Evolutionary conservation across 83 land plant species (phyloP).

Genomic region (Thuja plicata): DNA sequence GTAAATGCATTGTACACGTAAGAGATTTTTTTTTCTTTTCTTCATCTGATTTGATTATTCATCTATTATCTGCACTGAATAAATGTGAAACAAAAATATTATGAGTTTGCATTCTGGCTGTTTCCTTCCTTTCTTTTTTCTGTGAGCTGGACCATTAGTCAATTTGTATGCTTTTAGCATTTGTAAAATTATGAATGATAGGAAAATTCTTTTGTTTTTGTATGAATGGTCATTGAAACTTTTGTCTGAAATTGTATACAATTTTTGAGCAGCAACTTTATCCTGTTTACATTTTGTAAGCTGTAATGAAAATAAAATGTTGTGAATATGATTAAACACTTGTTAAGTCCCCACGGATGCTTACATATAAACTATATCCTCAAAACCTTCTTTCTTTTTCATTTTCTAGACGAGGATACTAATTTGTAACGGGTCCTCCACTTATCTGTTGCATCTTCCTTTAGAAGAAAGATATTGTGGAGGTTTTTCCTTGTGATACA

Average conservation of each 20-base stretch:
- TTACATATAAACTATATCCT: neutral
- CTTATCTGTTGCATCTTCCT: neutral
- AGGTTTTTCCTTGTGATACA: neutral
- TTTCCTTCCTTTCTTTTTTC: neutral
- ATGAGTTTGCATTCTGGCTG: neutral
- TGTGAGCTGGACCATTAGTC: neutral
- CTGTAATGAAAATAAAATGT: neutral
- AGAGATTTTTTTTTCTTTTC: constrained; percentile 10
- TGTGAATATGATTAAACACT: neutral
- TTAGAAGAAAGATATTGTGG: neutral
- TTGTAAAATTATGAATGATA: neutral
- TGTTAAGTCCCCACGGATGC: neutral
- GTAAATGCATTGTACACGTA: constrained; percentile 78
- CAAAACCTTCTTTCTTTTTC: neutral
- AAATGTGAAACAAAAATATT: neutral
- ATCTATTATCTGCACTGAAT: neutral
- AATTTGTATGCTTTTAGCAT: neutral
- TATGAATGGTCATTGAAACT: neutral
- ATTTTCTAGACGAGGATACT: neutral
- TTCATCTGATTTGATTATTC: neutral
- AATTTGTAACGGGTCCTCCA: neutral
- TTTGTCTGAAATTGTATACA: neutral
- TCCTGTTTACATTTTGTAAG: neutral
- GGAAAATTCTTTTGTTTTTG: neutral
- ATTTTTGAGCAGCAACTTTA: neutral